Evolutionary conservation across 2,329 filamentous ascomycete genomes (phyloP).

Genomic region (Pseudopithomyces maydicus): DNA sequence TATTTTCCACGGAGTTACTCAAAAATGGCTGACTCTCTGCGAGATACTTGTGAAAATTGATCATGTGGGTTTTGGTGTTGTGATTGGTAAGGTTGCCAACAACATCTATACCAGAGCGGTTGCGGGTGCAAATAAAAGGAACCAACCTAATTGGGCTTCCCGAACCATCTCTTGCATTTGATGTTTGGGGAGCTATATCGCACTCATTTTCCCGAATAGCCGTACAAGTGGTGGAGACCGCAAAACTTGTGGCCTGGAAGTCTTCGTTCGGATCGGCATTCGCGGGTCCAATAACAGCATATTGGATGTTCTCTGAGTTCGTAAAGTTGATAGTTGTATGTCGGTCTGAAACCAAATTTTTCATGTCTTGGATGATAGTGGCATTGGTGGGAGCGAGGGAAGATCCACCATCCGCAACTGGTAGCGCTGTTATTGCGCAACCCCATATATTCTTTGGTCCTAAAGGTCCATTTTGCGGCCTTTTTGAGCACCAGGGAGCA

Average conservation of each 20-base stretch:
- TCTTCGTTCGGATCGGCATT: conserved; percentile 7
- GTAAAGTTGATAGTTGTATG: conserved; percentile 14
- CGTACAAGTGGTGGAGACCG: conserved; percentile 17
- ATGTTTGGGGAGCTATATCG: background rate
- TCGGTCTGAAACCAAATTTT: conserved; percentile 4
- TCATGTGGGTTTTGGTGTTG: conserved; percentile 7
- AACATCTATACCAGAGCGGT: conserved; percentile 12
- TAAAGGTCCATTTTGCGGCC: conserved; percentile 4
- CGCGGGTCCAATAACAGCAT: conserved; percentile 15
- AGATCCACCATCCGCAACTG: conserved; percentile 3
- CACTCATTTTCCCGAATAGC: conserved; percentile 14
- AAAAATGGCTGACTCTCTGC: conserved; percentile 8
- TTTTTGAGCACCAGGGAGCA: conserved; percentile 18
- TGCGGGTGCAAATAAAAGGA: conserved; percentile 17
- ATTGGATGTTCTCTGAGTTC: conserved; percentile 7
- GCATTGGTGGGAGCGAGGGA: conserved; percentile 10
- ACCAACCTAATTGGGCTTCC: conserved; percentile 5
- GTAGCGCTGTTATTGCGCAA: conserved; percentile 11
- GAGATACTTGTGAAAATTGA: conserved; percentile 13
- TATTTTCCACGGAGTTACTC: background rate
- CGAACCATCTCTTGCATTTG: background rate
- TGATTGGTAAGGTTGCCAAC: conserved; percentile 12
- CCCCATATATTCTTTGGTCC: conserved; percentile 14
- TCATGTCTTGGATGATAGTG: conserved; percentile 12
- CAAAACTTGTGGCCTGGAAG: conserved; percentile 17